Evolutionary conservation across 192 early-diverging fungal species (phyloP).

Genomic region (Podila clonocystis): DNA sequence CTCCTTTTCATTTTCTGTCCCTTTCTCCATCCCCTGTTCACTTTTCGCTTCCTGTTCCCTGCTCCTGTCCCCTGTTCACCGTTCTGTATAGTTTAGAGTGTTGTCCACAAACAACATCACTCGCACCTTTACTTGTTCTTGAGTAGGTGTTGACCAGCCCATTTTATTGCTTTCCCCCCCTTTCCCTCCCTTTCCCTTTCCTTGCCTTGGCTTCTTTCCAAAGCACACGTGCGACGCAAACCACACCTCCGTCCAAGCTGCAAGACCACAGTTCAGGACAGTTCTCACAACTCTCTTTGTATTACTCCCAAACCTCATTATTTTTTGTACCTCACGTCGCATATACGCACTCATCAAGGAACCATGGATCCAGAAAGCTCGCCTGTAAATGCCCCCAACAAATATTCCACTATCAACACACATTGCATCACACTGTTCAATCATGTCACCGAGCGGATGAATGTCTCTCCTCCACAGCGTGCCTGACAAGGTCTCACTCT

Average conservation of each 20-base stretch:
- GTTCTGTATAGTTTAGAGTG: not conserved
- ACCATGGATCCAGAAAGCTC: slow-evolving; percentile 48
- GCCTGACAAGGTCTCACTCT: not conserved
- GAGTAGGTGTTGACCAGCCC: no score
- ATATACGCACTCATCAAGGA: not conserved
- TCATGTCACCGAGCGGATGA: not conserved
- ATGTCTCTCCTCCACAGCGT: not conserved
- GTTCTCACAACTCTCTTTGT: not conserved
- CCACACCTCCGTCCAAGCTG: no score
- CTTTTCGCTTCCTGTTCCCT: not conserved
- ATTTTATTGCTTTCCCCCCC: no score
- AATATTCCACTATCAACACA: not conserved
- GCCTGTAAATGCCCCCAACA: slow-evolving; percentile 13
- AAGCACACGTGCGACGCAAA: no score
- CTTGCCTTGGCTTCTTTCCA: no score
- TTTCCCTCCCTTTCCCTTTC: no score
- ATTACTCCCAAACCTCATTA: not conserved
- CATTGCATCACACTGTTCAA: not conserved
- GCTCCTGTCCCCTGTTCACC: not conserved
- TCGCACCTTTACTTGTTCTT: no score
- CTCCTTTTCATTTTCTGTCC: no score
- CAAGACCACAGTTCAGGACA: no score
- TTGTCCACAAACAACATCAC: not conserved
- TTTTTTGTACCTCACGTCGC: not conserved
- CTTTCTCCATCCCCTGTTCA: not conserved